Evolutionary conservation across 2,329 filamentous ascomycete species (phyloP).

Genomic region (Fusarium marasasianum): DNA sequence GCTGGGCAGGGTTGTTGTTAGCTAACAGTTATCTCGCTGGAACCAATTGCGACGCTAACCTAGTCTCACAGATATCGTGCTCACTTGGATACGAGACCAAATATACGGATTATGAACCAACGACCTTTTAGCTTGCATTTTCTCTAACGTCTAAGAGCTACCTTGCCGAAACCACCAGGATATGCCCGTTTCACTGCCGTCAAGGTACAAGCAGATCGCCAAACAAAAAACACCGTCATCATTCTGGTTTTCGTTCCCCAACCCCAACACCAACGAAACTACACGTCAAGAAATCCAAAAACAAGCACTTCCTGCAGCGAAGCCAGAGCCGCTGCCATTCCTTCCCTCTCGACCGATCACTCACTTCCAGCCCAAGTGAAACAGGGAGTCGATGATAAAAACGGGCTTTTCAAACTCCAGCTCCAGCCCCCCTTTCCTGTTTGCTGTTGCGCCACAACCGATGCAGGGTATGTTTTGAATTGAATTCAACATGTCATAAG

Average conservation of each 20-base stretch:
- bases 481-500: conserved; percentile 30
- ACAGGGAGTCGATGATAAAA: conserved; percentile 11
- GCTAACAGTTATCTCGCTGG: not conserved
- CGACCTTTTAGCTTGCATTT: conserved; percentile 38
- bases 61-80: not conserved
- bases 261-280: conserved; percentile 3
- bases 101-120: not conserved
- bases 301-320: not conserved
- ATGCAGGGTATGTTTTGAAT: conserved; percentile 45
- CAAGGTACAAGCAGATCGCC: conserved; percentile 9
- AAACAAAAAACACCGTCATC: conserved; percentile 29
- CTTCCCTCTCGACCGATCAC: not conserved
- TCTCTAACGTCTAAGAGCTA: conserved; percentile 45
- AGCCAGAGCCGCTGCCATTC: not conserved
- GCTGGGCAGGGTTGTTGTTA: not conserved
- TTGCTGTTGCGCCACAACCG: conserved; percentile 38
- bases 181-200: conserved; percentile 13
- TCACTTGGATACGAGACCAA: not conserved
- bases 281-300: not conserved
- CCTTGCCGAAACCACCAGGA: conserved; percentile 20
- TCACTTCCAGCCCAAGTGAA: conserved; percentile 2
- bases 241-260: conserved; percentile 34
- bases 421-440: conserved; percentile 15
- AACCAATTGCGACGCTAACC: not conserved
- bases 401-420: conserved; percentile 34